phyloP scores from a whole-genome alignment of 75 land plant genomes.

The Azolla pinnata region DNA sequence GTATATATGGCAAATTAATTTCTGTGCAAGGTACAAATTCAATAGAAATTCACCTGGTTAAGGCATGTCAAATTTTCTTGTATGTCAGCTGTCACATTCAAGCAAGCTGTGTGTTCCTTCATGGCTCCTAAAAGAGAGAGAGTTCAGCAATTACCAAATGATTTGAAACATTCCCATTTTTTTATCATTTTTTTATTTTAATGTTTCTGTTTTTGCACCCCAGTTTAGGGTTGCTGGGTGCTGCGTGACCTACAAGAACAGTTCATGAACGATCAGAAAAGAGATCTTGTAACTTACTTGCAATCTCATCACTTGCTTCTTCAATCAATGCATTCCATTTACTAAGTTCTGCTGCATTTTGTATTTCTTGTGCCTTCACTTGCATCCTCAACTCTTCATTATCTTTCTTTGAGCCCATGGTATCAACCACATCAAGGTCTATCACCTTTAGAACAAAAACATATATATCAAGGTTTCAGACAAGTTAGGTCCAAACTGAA shows the following conservation, averaged over 20 bases:
- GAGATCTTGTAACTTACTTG: conserved; percentile 14
- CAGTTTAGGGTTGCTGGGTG: too few species aligned
- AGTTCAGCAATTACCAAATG: not conserved
- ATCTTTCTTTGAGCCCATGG: conserved; percentile 25
- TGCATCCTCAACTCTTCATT: conserved; percentile 10
- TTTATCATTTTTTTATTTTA: conserved; percentile 1
- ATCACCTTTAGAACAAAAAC: conserved; percentile 17
- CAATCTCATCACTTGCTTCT: conserved; percentile 18
- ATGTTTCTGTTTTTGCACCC: too few species aligned
- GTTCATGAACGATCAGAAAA: not conserved
- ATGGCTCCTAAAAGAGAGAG: not conserved
- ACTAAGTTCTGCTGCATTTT: conserved; percentile 13
- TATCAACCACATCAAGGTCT: conserved; percentile 22
- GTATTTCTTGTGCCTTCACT: conserved; percentile 17
- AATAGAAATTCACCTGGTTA: not conserved
- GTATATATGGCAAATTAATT: too few species aligned
- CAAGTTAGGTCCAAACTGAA: too few species aligned
- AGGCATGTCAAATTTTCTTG: not conserved
- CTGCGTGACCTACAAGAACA: not conserved
- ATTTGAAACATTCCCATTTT: not conserved
- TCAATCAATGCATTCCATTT: conserved; percentile 16
- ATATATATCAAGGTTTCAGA: too few species aligned
- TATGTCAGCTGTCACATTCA: conserved; percentile 2
- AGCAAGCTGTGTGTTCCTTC: conserved; percentile 7
- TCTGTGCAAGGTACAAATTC: too few species aligned